Conservation (phyloP, 140 eudicot genomes). For the Flaveria floridana region DNA sequence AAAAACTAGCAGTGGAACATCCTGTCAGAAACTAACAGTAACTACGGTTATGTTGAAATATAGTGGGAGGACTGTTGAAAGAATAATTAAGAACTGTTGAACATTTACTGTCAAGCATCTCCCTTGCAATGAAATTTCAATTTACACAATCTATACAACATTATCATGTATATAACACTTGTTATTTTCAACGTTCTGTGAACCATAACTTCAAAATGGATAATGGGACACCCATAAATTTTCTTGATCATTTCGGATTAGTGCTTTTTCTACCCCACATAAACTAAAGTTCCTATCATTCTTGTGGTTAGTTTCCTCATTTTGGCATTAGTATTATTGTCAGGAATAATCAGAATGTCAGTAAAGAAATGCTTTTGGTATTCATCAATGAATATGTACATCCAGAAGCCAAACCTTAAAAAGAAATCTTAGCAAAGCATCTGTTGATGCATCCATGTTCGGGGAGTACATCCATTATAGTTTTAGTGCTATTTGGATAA, state of each 20-base stretch:
- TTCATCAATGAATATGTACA: slow-evolving; percentile 11
- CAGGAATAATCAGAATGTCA: not conserved
- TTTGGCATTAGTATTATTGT: not conserved
- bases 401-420: too few relatives aligned
- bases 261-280: slow-evolving; percentile 59
- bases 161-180: slow-evolving; percentile 24
- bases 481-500: too few relatives aligned
- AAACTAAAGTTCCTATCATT: slow-evolving; percentile 25
- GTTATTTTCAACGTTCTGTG: slow-evolving; percentile 33
- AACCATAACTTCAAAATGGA: slow-evolving; percentile 34
- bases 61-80: slow-evolving; percentile 36
- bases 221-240: slow-evolving; percentile 32
- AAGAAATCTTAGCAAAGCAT: too few relatives aligned
- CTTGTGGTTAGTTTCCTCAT: not conserved
- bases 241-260: slow-evolving; percentile 26
- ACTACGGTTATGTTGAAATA: slow-evolving; percentile 37
- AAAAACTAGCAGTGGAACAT: slow-evolving; percentile 8
- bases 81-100: slow-evolving; percentile 37
- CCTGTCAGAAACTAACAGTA: not conserved
- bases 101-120: slow-evolving; percentile 27
- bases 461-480: too few relatives aligned
- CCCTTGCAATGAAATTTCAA: slow-evolving; percentile 13
- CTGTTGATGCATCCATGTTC: too few relatives aligned
- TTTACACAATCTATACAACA: not conserved
- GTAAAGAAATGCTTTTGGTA: not conserved